Percentiles rank a stretch among this genome's conserved stretches.
Evolutionary conservation across 805 yeast genomes (phyloP).

Genomic region (Metschnikowia proteae): DNA sequence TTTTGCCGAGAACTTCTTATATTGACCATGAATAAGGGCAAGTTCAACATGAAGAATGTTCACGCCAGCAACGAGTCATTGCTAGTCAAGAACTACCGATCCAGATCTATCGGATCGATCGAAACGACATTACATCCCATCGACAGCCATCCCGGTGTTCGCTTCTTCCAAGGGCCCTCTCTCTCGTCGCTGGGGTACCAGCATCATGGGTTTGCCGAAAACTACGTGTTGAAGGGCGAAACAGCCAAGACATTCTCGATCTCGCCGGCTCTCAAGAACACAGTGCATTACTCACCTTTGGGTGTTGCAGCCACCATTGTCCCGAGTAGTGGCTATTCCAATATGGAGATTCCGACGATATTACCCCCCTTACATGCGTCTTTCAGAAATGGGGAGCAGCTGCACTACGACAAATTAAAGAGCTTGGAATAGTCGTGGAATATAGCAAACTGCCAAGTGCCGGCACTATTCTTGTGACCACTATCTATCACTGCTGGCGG

Average conservation of each 20-base stretch:
- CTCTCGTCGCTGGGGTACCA: not conserved
- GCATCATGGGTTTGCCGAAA: not conserved
- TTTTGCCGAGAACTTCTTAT: conserved; percentile 14
- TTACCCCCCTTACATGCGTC: conserved; percentile 3
- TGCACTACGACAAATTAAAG: not conserved
- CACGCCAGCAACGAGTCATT: conserved; percentile 9
- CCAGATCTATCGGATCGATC: conserved; percentile 9
- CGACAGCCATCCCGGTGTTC: not conserved
- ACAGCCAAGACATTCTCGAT: not conserved
- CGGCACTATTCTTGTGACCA: no score
- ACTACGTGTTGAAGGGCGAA: conserved; percentile 1
- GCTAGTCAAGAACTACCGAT: conserved; percentile 6
- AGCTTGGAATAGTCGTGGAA: not conserved
- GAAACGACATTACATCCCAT: not conserved
- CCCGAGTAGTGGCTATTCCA: not conserved
- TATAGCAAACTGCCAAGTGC: no score
- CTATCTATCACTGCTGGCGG: no score
- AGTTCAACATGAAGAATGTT: conserved; percentile 4
- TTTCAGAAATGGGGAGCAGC: not conserved
- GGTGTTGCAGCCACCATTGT: not conserved
- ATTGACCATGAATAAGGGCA: conserved; percentile 8
- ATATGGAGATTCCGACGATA: conserved; percentile 1
- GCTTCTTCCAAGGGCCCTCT: not conserved
- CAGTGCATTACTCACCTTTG: not conserved
- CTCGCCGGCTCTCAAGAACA: not conserved